A percentile compares a stretch with the other conserved stretches of the same genome.
Conservation (phyloP, 2,329 filamentous ascomycete species). For the Pseudocercospora ulei region DNA sequence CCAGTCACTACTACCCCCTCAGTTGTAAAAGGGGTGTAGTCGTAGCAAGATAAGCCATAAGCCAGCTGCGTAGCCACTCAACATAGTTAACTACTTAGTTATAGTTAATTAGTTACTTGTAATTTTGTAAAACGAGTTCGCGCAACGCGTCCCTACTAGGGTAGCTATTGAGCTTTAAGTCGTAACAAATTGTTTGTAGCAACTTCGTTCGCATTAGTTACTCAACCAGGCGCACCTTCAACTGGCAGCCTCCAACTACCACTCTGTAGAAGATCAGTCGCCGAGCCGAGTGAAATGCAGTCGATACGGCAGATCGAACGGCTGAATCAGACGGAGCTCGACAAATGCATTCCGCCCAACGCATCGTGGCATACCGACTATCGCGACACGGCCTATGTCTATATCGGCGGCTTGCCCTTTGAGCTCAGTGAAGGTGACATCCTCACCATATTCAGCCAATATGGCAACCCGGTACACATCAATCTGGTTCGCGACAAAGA, state of each 20-base stretch:
- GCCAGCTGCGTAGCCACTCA: too few relatives aligned
- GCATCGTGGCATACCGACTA: conserved; percentile 97
- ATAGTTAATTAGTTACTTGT: too few relatives aligned
- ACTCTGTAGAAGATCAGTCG: too few relatives aligned
- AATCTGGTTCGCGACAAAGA: conserved; percentile 92
- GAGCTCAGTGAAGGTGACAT: conserved; percentile 92
- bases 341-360: conserved; percentile 72
- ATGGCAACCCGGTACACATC: conserved; percentile 85
- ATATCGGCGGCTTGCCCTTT: conserved; percentile 87
- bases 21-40: too few relatives aligned
- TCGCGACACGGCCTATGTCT: conserved; percentile 90
- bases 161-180: too few relatives aligned
- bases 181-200: too few relatives aligned
- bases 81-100: too few relatives aligned
- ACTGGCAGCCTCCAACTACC: background rate
- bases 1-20: too few relatives aligned
- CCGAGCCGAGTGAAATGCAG: conserved; percentile 68
- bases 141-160: too few relatives aligned
- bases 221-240: background rate
- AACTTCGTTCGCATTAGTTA: too few relatives aligned
- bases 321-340: conserved; percentile 89
- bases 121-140: too few relatives aligned
- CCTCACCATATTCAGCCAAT: conserved; percentile 93
- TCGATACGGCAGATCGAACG: conserved; percentile 83
- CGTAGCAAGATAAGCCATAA: too few relatives aligned